Evolutionary conservation across 1,284 basidiomycete genomes (phyloP), one percentile per base, ranked within the genome.

Genomic region (Irpex sp.): DNA sequence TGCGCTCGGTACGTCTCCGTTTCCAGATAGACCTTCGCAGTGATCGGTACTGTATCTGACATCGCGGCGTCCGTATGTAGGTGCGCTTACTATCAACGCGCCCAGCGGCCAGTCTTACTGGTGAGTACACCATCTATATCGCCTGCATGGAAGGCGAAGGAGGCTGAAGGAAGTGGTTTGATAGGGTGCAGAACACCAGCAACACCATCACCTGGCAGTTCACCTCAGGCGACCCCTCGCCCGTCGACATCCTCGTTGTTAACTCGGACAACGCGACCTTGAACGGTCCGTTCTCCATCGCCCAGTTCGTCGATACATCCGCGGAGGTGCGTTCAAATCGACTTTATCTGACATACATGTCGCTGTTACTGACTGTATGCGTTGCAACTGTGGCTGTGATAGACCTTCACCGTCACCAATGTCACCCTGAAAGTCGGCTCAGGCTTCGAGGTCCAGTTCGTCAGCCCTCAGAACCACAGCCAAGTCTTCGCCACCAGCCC

Each of bases 371-470:
- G 11, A 57, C 54, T 47, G 17, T 15, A 44, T 59, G 13, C 54
- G 31, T 36, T 4, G 26, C 26, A 26, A 26, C 2, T 26, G 26
- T 26, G 26, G 13, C 47, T 40, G 5, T 15, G 4, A 7, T 52
- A 71, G 70, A 48, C 70, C 2, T 71, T 73, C 65, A 72, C 70
- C 11, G 71, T 75, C 5, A 78, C 78, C 51, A 74, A 77, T 61
- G 78, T 80, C 64, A 79, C 78, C 7, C 70, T 80, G 51, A 66
- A 60, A 7, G 64, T 67, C 19, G 77, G 72, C 17, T 62, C 69
- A 21, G 76, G 74, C 57, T 85, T 81, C 71, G 68, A 73, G 49
- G 78, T 85, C 44, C 70, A 73, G 63, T 79, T 84, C 61, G 76
- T 80, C 60, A 82, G 81, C 71, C 75, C 78, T 15, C 69, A 71